phyloP scores from a whole-genome alignment of 805 yeast species.

The Saccharomyces paradoxus region DNA sequence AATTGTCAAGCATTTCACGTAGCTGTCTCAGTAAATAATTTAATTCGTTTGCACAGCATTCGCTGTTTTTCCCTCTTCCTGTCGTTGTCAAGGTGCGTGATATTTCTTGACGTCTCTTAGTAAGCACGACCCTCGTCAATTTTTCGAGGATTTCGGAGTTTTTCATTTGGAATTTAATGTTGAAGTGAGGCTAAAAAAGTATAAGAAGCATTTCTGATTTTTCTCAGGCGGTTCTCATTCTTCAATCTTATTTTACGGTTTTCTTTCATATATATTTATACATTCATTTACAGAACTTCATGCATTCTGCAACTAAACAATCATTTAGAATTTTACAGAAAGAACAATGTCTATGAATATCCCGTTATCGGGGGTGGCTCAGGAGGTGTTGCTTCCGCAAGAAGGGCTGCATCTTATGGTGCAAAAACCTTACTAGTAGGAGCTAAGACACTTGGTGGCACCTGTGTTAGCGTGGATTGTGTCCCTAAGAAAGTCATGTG shows the following conservation, averaged over 20 bases:
- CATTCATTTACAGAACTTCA: not conserved
- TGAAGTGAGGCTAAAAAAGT: not conserved
- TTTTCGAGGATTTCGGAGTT: not conserved
- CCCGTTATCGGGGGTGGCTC: slow-evolving; percentile 98
- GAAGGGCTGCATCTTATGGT: slow-evolving; percentile 92
- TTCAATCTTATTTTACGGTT: too few species aligned
- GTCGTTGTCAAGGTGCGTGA: not conserved
- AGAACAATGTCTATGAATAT: slow-evolving; percentile 57
- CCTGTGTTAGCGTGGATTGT: slow-evolving; percentile 98
- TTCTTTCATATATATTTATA: not conserved
- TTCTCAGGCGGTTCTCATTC: not conserved
- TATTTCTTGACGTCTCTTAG: not conserved
- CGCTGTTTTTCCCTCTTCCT: not conserved
- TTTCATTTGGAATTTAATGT: not conserved
- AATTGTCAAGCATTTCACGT: not conserved
- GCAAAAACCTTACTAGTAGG: slow-evolving; percentile 81
- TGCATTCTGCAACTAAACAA: not conserved
- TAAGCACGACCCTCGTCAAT: not conserved
- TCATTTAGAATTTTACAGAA: not conserved
- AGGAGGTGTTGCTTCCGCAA: slow-evolving; percentile 97
- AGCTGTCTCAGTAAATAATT: not conserved
- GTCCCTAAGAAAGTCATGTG: slow-evolving; percentile 99
- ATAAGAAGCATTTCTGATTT: not conserved
- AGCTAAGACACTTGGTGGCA: slow-evolving; percentile 82
- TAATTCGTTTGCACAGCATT: not conserved